These are phyloP conservation scores for Botrytis hyacinthi DNA, from an alignment of 2,329 filamentous ascomycete genomes.

Conservation along the genomic window DNA sequence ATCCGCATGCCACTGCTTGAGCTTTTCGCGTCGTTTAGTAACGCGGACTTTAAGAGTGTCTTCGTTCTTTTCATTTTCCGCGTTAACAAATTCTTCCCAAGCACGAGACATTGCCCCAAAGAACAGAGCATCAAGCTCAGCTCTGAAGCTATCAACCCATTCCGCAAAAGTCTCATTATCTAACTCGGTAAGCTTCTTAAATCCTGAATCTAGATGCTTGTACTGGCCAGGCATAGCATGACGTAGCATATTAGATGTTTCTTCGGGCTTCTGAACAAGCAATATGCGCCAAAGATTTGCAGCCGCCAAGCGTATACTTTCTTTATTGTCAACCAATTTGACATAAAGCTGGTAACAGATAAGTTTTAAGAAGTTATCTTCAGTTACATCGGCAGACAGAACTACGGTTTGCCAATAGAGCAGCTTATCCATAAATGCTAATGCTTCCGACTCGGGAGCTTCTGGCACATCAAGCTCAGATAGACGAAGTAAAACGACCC, in stretches of 20 bases:
- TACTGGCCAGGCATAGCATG: constrained; percentile 71
- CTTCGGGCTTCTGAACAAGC: constrained; percentile 86
- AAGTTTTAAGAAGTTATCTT: constrained; percentile 78
- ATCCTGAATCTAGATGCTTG: constrained; percentile 68
- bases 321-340: constrained; percentile 72
- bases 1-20: constrained; percentile 76
- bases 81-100: constrained; percentile 84
- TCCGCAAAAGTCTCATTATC: constrained; percentile 84
- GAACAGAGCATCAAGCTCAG: constrained; percentile 78
- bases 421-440: constrained; percentile 77
- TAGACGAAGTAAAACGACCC: constrained; percentile 74
- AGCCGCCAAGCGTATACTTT: constrained; percentile 68
- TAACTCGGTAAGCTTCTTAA: constrained; percentile 79
- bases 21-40: constrained; percentile 73
- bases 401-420: constrained; percentile 96
- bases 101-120: constrained; percentile 74
- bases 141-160: constrained; percentile 83
- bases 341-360: constrained; percentile 92
- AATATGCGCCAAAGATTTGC: constrained; percentile 89
- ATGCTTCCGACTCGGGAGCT: constrained; percentile 58
- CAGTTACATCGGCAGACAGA: constrained; percentile 70
- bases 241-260: constrained; percentile 71
- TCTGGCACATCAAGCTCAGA: constrained; percentile 75
- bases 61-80: constrained; percentile 77
- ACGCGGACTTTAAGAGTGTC: constrained; percentile 71